phyloP scores from a whole-genome alignment of 805 yeast species.

The Metschnikowia noctiluminum region DNA sequence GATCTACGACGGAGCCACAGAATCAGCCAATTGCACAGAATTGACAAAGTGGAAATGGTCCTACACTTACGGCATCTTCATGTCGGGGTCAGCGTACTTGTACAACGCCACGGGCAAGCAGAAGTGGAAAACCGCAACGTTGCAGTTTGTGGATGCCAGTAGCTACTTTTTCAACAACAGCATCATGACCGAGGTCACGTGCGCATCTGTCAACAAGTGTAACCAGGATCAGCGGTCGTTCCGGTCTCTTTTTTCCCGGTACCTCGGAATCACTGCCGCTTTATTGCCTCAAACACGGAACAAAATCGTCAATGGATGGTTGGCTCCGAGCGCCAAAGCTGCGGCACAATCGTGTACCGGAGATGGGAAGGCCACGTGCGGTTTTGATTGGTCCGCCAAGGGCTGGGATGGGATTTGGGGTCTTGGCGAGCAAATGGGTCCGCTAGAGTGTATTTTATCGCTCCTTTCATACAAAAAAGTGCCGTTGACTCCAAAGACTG shows the following conservation, averaged over 20 bases:
- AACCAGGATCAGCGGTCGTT: slow-evolving; percentile 76
- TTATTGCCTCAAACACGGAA: slow-evolving; percentile 49
- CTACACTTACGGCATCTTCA: slow-evolving; percentile 63
- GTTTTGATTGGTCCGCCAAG: slow-evolving; percentile 56
- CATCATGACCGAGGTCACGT: slow-evolving; percentile 60
- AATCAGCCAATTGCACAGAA: slow-evolving; percentile 43
- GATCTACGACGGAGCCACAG: slow-evolving; percentile 56
- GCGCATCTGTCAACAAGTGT: slow-evolving; percentile 52
- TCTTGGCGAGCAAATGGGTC: slow-evolving; percentile 75
- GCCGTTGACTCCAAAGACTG: slow-evolving; percentile 18
- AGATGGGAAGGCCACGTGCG: slow-evolving; percentile 86
- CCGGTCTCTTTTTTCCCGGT: slow-evolving; percentile 62
- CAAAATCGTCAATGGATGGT: slow-evolving; percentile 27
- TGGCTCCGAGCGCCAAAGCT: slow-evolving; percentile 51
- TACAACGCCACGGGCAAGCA: slow-evolving; percentile 55
- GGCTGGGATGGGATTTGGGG: slow-evolving; percentile 70
- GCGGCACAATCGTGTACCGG: slow-evolving; percentile 74
- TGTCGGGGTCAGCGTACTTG: slow-evolving; percentile 68
- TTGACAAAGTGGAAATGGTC: slow-evolving; percentile 56
- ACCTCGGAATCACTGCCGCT: slow-evolving; percentile 54
- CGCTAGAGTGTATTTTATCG: slow-evolving; percentile 54
- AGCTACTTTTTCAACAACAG: slow-evolving; percentile 36
- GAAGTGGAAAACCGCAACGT: slow-evolving; percentile 40
- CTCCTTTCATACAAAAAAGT: slow-evolving; percentile 22
- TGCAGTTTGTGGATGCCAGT: slow-evolving; percentile 36